Evolutionary conservation across 2,329 filamentous ascomycete species (phyloP).

Genomic region (Cercospora janseana): DNA sequence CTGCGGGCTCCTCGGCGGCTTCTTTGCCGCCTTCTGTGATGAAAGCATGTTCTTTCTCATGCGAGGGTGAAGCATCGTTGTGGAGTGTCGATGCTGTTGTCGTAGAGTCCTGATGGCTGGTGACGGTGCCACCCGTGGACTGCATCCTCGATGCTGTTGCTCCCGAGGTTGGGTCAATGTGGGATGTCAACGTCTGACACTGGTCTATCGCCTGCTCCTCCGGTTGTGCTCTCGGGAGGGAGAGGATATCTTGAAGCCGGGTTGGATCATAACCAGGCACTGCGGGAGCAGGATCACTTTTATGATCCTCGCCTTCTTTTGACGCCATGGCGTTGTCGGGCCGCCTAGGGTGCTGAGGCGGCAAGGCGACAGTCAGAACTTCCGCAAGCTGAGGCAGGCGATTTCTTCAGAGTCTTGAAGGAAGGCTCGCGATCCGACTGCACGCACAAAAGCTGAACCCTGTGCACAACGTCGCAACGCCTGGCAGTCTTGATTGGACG

Average conservation of each 20-base stretch:
- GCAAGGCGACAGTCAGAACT: slow-evolving; percentile 5
- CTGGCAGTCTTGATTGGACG: too few relatives aligned
- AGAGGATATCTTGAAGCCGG: slow-evolving; percentile 17
- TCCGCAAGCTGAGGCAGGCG: neutral
- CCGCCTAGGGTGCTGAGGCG: too few relatives aligned
- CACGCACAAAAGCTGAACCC: slow-evolving; percentile 10
- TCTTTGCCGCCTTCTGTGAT: slow-evolving; percentile 33
- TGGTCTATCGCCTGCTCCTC: slow-evolving; percentile 19
- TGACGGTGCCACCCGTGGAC: slow-evolving; percentile 16
- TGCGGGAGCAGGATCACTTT: slow-evolving; percentile 10
- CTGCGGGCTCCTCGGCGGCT: slow-evolving; percentile 27
- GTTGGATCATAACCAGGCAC: slow-evolving; percentile 22
- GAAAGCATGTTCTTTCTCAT: slow-evolving; percentile 22
- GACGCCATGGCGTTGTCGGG: slow-evolving; percentile 17
- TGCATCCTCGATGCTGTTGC: slow-evolving; percentile 12
- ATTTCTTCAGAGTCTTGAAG: slow-evolving; percentile 6
- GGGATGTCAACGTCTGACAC: slow-evolving; percentile 10
- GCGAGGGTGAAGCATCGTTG: neutral
- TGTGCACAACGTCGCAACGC: neutral
- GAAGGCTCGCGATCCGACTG: slow-evolving; percentile 8
- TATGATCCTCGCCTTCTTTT: slow-evolving; percentile 7
- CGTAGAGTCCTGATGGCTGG: slow-evolving; percentile 15
- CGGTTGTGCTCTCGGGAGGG: slow-evolving; percentile 16
- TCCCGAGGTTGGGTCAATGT: slow-evolving; percentile 10
- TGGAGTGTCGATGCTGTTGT: slow-evolving; percentile 14